Conservation (phyloP, 805 yeast genomes). For the Clavispora fructus region DNA sequence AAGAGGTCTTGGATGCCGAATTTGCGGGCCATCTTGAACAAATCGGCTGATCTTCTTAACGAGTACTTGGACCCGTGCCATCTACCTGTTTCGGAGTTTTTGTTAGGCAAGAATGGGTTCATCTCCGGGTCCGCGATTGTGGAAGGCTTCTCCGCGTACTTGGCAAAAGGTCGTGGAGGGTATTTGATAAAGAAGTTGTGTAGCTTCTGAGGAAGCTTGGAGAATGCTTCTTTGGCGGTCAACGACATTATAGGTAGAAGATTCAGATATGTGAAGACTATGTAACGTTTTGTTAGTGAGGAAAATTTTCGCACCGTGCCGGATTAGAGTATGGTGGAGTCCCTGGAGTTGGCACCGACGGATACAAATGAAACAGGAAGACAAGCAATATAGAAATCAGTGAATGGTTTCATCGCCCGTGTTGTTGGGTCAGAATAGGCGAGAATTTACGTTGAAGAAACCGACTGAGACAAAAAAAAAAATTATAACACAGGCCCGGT, state of each 20-base stretch:
- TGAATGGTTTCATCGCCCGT: no score
- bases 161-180: slow-evolving; percentile 77
- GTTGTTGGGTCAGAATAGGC: no score
- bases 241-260: slow-evolving; percentile 15
- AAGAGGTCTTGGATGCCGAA: slow-evolving; percentile 76
- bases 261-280: neutral
- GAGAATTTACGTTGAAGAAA: neutral
- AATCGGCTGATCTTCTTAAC: slow-evolving; percentile 73
- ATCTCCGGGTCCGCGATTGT: slow-evolving; percentile 62
- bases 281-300: neutral
- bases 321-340: neutral
- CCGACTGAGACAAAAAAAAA: neutral
- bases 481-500: no score
- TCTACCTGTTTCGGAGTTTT: slow-evolving; percentile 72
- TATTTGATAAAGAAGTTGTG: slow-evolving; percentile 72
- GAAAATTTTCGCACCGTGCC: slow-evolving; percentile 13
- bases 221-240: slow-evolving; percentile 42
- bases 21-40: slow-evolving; percentile 75
- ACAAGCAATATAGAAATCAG: no score
- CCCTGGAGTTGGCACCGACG: neutral
- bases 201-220: slow-evolving; percentile 62
- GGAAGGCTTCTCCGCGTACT: slow-evolving; percentile 62
- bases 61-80: slow-evolving; percentile 78
- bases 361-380: neutral
- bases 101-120: slow-evolving; percentile 85